A percentile compares a stretch with the other conserved stretches of the same genome.
Conservation (phyloP, 495 filamentous ascomycete genomes). For the Tuber magnatum region DNA sequence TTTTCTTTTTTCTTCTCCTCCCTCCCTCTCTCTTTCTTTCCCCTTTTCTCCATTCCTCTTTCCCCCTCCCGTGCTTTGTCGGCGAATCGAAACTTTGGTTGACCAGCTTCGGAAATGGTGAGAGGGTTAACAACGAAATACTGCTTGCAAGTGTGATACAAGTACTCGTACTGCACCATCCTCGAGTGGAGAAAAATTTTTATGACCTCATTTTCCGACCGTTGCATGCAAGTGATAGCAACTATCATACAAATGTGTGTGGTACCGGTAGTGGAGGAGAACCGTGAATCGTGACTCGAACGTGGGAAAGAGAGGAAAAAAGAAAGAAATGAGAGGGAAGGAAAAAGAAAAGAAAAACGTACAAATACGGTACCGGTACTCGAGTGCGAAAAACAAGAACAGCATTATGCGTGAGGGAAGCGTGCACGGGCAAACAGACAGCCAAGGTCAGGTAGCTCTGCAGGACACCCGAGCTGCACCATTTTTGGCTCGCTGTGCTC, state of each 20-base stretch:
- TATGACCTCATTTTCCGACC: constrained; percentile 22
- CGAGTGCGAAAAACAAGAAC: background rate
- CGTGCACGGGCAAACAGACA: background rate
- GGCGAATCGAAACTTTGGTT: constrained; percentile 8
- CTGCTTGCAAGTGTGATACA: constrained; percentile 18
- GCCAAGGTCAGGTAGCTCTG: background rate
- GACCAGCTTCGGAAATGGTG: constrained; percentile 14
- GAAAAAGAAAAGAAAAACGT: background rate
- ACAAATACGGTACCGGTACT: background rate
- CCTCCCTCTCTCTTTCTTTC: background rate
- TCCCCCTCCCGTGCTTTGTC: constrained; percentile 11
- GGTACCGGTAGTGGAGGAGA: background rate
- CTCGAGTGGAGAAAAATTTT: constrained; percentile 27
- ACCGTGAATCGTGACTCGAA: background rate
- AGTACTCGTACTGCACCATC: constrained; percentile 6
- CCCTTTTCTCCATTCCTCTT: too few relatives aligned
- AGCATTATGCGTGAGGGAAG: background rate
- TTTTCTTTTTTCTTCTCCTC: constrained; percentile 21
- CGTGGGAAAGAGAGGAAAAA: background rate
- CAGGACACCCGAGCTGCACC: background rate
- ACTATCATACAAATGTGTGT: background rate
- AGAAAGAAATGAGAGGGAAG: too few relatives aligned
- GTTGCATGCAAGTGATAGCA: constrained; percentile 12
- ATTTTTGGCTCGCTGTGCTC: background rate
- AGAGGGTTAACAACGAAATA: constrained; percentile 18